These are phyloP conservation scores for Massarina eburnea DNA, from an alignment of 2,329 filamentous ascomycete species.

Conservation along the genomic window DNA sequence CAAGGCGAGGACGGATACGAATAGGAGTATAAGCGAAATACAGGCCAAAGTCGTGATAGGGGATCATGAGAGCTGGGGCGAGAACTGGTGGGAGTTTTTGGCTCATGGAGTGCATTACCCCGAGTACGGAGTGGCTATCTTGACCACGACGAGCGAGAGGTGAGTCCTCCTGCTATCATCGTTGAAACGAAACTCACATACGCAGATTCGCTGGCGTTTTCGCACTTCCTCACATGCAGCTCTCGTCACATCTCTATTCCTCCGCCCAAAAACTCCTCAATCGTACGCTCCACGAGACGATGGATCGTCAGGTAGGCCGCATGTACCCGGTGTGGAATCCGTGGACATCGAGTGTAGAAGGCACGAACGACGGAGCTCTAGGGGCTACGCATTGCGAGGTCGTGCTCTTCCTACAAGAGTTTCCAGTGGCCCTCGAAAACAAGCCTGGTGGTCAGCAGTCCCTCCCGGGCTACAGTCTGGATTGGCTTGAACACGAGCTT, in stretches of 20 bases:
- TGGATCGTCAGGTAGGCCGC: conserved; percentile 66
- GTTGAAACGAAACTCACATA: not conserved
- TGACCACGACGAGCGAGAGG: conserved; percentile 91
- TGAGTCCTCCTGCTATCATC: conserved; percentile 41
- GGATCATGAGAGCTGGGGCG: conserved; percentile 64
- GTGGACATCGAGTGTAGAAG: conserved; percentile 73
- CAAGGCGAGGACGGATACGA: conserved; percentile 32
- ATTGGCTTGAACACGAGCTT: conserved; percentile 61
- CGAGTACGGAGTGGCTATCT: conserved; percentile 72
- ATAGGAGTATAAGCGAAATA: conserved; percentile 63
- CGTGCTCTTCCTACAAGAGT: conserved; percentile 79
- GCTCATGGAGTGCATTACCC: conserved; percentile 86
- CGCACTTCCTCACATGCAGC: conserved; percentile 78
- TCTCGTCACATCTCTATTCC: conserved; percentile 57
- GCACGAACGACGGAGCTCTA: conserved; percentile 56
- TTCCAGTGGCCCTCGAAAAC: conserved; percentile 47
- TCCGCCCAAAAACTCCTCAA: conserved; percentile 63
- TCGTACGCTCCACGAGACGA: conserved; percentile 66
- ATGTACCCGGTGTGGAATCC: conserved; percentile 60
- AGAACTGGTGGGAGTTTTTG: conserved; percentile 76
- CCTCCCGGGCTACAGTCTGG: conserved; percentile 37
- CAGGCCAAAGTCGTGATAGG: conserved; percentile 71
- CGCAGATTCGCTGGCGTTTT: conserved; percentile 76
- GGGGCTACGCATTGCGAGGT: conserved; percentile 83
- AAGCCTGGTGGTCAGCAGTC: conserved; percentile 21